phyloP scores from a whole-genome alignment of 1,139 yeast genomes.

The Hanseniaspora uvarum region DNA sequence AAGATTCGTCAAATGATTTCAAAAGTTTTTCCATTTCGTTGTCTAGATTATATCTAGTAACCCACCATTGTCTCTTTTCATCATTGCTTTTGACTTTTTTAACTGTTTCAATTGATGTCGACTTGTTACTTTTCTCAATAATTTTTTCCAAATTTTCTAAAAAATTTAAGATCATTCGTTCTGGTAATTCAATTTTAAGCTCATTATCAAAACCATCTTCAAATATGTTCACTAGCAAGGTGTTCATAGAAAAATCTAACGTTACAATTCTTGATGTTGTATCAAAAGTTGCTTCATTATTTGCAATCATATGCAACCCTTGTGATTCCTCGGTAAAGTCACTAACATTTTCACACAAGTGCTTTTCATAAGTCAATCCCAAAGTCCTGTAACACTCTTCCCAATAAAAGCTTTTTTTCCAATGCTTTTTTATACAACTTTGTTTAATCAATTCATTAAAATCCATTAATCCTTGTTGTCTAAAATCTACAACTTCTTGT shows the following conservation, averaged over 20 bases:
- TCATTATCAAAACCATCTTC: slow-evolving; percentile 29
- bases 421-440: not conserved
- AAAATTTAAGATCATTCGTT: slow-evolving; percentile 39
- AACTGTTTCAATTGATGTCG: slow-evolving; percentile 48
- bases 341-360: slow-evolving; percentile 1
- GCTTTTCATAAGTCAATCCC: slow-evolving; percentile 14
- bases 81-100: slow-evolving; percentile 41
- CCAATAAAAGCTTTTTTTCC: slow-evolving; percentile 3
- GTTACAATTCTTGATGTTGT: slow-evolving; percentile 41
- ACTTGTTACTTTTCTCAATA: slow-evolving; percentile 48
- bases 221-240: slow-evolving; percentile 50
- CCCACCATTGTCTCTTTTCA: slow-evolving; percentile 73
- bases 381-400: slow-evolving; percentile 14
- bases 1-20: slow-evolving; percentile 58
- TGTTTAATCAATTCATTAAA: not conserved
- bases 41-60: slow-evolving; percentile 53
- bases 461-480: not conserved
- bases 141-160: slow-evolving; percentile 40
- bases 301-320: not conserved
- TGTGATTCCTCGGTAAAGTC: not conserved
- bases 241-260: slow-evolving; percentile 49
- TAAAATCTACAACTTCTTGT: not conserved
- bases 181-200: not conserved
- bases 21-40: slow-evolving; percentile 44
- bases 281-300: not conserved